Base-by-base conservation (phyloP, 176 grass and related monocot species). In the Musa troglodytarum region DNA sequence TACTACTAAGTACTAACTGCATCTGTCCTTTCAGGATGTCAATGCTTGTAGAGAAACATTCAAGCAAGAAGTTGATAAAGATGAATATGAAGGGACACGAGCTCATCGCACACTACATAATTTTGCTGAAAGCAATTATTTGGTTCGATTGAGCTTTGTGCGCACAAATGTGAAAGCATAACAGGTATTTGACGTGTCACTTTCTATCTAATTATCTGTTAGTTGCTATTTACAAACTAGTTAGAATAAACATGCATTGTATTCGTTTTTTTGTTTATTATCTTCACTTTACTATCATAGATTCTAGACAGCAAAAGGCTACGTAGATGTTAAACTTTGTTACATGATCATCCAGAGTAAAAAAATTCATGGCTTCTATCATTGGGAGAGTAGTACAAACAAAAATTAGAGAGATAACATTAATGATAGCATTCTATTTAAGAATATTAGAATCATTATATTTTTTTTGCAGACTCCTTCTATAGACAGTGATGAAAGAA, bases 81-180 rank as follows among this genome's bases (percentile, higher is more conserved):
- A 25, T 43, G 90, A 91, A 64, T 80, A 84, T 80, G 94, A 85
- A 87, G 86, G 80, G 55, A 80, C 82, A 22, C 77, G 94, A 21
- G 49, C 86, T 73, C 90, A 90, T 74, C 84, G 88, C 22, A 89
- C 83, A 12, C 69, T 91, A 8, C 90, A 98, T 80, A 90, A 98
- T 93, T 98, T 93, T 85, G 94, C 94, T 13, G 94, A 91, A 78
- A 91, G 82, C 61, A 98, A 86, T 76, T 98, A 93, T 76, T 68
- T 98, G 64, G 84, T 73, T 69, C 75, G 77, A 75, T 90, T 98
- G 51, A 71, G 81, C 71, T 93, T 87, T 84, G 88, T 98, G 55
- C 82, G 77, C 69, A 93, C 74, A 69, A 73, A 54, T 64, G 22
- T 73, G 16, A 28, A 65, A 50, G 55, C 56, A 3, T 73, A 73